These are phyloP conservation scores for Carex cristatella DNA, from an alignment of 176 grass and related monocot species.

Conservation along the genomic window DNA sequence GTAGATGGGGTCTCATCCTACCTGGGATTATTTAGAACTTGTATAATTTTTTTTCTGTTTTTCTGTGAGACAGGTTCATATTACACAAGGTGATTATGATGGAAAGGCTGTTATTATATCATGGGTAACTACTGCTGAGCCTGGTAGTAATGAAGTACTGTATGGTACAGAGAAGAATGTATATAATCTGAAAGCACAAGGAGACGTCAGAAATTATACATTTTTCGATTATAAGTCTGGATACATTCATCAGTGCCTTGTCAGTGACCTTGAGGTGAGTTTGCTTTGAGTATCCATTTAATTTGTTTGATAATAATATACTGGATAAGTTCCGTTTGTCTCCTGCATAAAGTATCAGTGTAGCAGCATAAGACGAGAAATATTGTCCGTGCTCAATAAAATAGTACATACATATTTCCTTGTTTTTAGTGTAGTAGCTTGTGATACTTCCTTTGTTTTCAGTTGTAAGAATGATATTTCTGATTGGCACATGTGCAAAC, in stretches of 20 bases:
- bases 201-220: conserved; percentile 67
- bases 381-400: background rate
- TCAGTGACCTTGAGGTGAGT: conserved; percentile 67
- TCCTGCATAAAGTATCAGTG: background rate
- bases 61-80: conserved; percentile 54
- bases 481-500: background rate
- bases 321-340: background rate
- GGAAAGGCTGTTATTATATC: conserved; percentile 86
- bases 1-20: background rate
- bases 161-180: conserved; percentile 53
- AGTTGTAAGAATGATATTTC: background rate
- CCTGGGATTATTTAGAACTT: background rate
- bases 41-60: background rate
- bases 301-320: background rate
- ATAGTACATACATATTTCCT: background rate
- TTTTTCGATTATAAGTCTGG: conserved; percentile 94
- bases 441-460: background rate
- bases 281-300: background rate
- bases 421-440: background rate
- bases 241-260: conserved; percentile 88
- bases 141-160: conserved; percentile 55
- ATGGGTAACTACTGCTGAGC: conserved; percentile 69
- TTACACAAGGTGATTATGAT: conserved; percentile 95
- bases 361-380: background rate
- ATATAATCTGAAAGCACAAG: conserved; percentile 61